Evolutionary conservation across 805 yeast species (phyloP).

Genomic region (Yarrowia sp.): DNA sequence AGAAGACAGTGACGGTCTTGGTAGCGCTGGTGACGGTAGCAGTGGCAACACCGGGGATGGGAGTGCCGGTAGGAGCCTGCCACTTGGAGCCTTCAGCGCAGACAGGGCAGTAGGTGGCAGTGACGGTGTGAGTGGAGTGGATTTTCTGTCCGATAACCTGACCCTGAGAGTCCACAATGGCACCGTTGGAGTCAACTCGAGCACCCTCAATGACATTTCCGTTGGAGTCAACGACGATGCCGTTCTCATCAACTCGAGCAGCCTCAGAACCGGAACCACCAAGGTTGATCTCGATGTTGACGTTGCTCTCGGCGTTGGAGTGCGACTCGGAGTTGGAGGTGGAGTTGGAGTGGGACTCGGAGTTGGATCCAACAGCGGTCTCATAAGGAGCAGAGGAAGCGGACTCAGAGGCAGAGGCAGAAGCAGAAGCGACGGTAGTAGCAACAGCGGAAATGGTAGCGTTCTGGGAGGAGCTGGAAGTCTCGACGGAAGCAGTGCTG

Average conservation of each 20-base stretch:
- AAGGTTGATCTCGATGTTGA: neutral
- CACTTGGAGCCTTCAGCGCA: slow-evolving; percentile 3
- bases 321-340: neutral
- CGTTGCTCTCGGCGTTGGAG: neutral
- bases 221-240: neutral
- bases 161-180: too few species aligned
- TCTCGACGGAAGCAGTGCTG: too few species aligned
- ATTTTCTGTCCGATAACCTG: neutral
- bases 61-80: neutral
- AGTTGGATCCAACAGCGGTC: neutral
- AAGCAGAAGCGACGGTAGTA: too few species aligned
- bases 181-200: neutral
- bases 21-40: slow-evolving; percentile 11
- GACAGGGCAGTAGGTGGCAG: slow-evolving; percentile 5
- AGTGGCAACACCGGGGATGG: neutral
- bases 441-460: too few species aligned
- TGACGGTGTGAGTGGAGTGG: slow-evolving; percentile 5
- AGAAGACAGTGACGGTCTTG: slow-evolving; percentile 16
- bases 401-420: neutral
- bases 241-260: neutral
- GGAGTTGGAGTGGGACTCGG: neutral
- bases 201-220: neutral
- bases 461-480: too few species aligned
- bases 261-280: neutral
- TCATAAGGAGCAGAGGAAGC: neutral